Evolutionary conservation across 2,329 filamentous ascomycete genomes (phyloP).

Genomic region (Phaeoacremonium minimum): DNA sequence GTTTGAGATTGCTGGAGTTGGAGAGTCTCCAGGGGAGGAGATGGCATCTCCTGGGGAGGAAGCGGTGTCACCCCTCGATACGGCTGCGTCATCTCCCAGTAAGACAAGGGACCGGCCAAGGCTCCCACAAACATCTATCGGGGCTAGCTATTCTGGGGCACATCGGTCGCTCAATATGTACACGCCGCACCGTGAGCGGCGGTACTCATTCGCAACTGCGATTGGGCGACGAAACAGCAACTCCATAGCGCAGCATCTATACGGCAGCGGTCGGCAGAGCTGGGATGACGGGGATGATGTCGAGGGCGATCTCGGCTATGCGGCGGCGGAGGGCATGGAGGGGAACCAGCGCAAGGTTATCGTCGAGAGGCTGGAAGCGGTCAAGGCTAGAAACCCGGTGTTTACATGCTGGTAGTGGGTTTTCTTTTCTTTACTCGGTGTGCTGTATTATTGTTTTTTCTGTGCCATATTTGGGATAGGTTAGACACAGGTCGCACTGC

Average conservation of each 20-base stretch:
- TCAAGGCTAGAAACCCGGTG: conserved; percentile 91
- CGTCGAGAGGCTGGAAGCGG: conserved; percentile 90
- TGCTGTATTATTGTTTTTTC: not conserved
- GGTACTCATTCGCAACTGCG: conserved; percentile 49
- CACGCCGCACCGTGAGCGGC: conserved; percentile 43
- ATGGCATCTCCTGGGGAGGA: conserved; percentile 28
- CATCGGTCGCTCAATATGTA: conserved; percentile 36
- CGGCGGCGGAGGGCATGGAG: conserved; percentile 90
- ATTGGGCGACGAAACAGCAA: conserved; percentile 42
- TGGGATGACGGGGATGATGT: conserved; percentile 70
- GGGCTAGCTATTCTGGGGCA: conserved; percentile 36
- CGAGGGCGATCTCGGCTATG: conserved; percentile 91
- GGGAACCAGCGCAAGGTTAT: conserved; percentile 90
- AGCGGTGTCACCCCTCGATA: conserved; percentile 4
- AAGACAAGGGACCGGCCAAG: conserved; percentile 11
- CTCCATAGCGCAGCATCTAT: conserved; percentile 49
- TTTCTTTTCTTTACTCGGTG: not conserved
- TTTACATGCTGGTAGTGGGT: conserved; percentile 94
- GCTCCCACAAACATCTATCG: conserved; percentile 12
- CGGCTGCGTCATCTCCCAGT: conserved; percentile 11
- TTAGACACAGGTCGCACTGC: not conserved
- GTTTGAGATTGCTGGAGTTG: conserved; percentile 58
- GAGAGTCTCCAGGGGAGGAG: conserved; percentile 34
- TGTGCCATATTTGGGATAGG: not conserved
- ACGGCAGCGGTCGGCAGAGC: conserved; percentile 27